phyloP scores from a whole-genome alignment of 345 rosid genomes.

The Eucalyptus viminalis region DNA sequence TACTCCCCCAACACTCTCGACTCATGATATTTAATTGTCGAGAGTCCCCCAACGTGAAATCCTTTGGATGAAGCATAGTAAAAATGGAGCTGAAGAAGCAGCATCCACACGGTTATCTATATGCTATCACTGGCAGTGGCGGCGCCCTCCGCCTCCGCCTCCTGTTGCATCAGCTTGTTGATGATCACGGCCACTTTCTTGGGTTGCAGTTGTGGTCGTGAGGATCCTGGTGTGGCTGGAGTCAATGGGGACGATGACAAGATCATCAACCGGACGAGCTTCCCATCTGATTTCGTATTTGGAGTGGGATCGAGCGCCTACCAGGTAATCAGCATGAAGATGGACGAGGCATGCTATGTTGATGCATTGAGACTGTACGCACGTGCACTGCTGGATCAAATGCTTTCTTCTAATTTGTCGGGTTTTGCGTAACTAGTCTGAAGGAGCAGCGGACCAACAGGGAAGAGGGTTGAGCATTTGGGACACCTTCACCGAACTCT shows the following conservation, averaged over 20 bases:
- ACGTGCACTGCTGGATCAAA: neutral
- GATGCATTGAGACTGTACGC: neutral
- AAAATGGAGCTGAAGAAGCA: neutral
- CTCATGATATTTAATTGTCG: neutral
- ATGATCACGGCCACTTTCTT: neutral
- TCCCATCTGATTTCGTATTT: constrained; percentile 4
- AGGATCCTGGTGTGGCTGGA: neutral
- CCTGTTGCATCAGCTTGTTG: neutral
- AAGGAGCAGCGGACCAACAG: constrained; percentile 2
- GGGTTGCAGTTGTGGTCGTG: neutral
- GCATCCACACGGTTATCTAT: neutral
- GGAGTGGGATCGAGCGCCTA: constrained; percentile 8
- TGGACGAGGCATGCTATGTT: neutral
- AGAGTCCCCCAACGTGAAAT: neutral
- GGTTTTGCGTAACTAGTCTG: neutral
- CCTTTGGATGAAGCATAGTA: neutral
- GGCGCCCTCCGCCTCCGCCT: neutral
- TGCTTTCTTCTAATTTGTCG: neutral
- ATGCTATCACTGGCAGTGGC: neutral
- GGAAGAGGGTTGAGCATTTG: constrained; percentile 2
- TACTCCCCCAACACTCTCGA: neutral
- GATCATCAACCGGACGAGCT: neutral
- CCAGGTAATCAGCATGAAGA: neutral
- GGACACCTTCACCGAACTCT: constrained; percentile 1
- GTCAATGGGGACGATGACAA: neutral